Conservation (phyloP, 2,329 filamentous ascomycete genomes). For the Coniochaeta pulveracea region DNA sequence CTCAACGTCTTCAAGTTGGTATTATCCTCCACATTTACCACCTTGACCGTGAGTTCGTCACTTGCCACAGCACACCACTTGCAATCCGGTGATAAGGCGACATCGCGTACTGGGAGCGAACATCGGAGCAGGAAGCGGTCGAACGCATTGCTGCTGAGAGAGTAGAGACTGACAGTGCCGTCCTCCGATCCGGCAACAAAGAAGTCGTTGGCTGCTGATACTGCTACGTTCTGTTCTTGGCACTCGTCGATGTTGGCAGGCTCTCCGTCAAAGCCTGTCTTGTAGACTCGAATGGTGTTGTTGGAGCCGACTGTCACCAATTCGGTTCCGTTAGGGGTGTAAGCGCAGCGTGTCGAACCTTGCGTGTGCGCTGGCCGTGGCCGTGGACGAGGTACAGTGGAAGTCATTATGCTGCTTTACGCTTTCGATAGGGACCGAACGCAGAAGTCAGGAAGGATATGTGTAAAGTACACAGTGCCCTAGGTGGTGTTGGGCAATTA, state of each 20-base stretch:
- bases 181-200: constrained; percentile 89
- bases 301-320: constrained; percentile 89
- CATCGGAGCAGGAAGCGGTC: constrained; percentile 75
- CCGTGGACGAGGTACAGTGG: constrained; percentile 37
- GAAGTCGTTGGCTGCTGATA: constrained; percentile 66
- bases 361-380: constrained; percentile 68
- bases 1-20: constrained; percentile 65
- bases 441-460: not conserved
- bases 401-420: constrained; percentile 21
- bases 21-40: constrained; percentile 75
- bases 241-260: constrained; percentile 87
- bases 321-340: constrained; percentile 78
- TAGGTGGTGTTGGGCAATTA: too few species aligned
- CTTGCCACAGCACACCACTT: constrained; percentile 93
- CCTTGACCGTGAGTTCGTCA: constrained; percentile 84
- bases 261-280: constrained; percentile 83
- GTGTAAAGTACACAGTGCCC: too few species aligned
- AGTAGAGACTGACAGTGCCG: constrained; percentile 90
- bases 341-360: constrained; percentile 76
- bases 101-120: constrained; percentile 75
- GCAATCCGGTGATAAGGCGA: constrained; percentile 69
- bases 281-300: constrained; percentile 87
- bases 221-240: constrained; percentile 71
- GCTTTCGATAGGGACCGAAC: too few species aligned
- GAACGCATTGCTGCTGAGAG: constrained; percentile 61